Evolutionary conservation across 2,329 filamentous ascomycete genomes (phyloP), one percentile per base, ranked within the genome.

Genomic region (Colletotrichum cuscutae): DNA sequence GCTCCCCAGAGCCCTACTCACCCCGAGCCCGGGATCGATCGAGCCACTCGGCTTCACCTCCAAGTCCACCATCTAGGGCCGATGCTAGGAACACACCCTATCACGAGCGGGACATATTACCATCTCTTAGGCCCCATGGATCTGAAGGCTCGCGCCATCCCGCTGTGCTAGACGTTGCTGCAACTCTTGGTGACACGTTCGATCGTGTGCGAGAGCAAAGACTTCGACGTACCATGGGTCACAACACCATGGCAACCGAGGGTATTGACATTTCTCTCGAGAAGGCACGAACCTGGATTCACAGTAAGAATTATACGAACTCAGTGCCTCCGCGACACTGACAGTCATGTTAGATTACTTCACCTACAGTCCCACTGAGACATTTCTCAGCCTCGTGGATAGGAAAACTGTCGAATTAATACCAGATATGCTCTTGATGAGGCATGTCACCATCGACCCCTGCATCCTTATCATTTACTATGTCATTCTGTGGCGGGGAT

Each of bases 391-490:
- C 13, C 75, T 81, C 1, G 71, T 80, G 5, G 76, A 81, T 65
- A 76, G 71, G 9, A 76, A 76, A 24, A 70, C 78, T 11, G 77
- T 81, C 11, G 76, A 81, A 24, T 65, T 80, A 58, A 76, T 81
- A 8, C 80, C 80, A 0, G 79, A 81, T 42, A 78, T 81, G 26
- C 70, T 79, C 28, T 74, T 66, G 15, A 74, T 80, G 19, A 75
- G 75, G 1, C 76, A 80, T 28, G 76, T 81, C 5, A 77, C 79
- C 12, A 64, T 81, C 1, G 80, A 81, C 52, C 75, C 79, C 2
- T 77, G 76, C 4, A 78, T 81, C 15, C 73, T 79, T 0, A 74
- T 81, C 1, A 79, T 81, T n/a, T 81, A 81, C 70, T 81, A 80
- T 24, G 74, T 75, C 62, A 77, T 81, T 13, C 74, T 81, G 11